Percentiles rank a stretch among this genome's conserved stretches.
Conservation (phyloP, 495 filamentous ascomycete genomes). For the Penicillium psychrofluorescens region DNA sequence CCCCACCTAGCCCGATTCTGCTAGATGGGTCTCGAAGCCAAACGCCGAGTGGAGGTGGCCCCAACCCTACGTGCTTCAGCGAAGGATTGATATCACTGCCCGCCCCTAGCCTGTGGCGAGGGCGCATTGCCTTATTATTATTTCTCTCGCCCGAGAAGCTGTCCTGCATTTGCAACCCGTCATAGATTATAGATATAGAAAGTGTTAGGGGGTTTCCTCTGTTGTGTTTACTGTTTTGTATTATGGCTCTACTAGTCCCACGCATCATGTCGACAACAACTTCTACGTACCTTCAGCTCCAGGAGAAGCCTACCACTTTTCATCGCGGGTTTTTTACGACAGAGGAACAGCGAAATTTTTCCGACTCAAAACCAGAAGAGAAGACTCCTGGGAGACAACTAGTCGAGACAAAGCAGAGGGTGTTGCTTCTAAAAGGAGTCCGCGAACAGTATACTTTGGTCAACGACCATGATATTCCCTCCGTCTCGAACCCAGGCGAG, state of each 20-base stretch:
- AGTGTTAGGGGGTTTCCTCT: background rate
- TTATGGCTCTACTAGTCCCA: conserved; percentile 11
- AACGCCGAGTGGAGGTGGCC: conserved; percentile 7
- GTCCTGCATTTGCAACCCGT: background rate
- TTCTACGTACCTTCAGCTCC: conserved; percentile 20
- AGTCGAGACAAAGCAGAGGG: conserved; percentile 18
- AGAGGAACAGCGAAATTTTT: background rate
- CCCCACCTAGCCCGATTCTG: background rate
- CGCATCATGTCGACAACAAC: conserved; percentile 16
- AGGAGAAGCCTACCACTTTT: conserved; percentile 9
- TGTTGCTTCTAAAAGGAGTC: conserved; percentile 26
- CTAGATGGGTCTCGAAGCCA: conserved; percentile 1
- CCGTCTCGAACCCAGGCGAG: conserved; percentile 36
- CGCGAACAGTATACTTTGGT: conserved; percentile 35
- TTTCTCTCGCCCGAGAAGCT: conserved; percentile 20
- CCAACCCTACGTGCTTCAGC: conserved; percentile 11
- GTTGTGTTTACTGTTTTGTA: background rate
- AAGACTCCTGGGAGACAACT: background rate
- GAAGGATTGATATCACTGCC: conserved; percentile 11
- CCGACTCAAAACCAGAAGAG: conserved; percentile 1
- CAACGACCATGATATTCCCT: conserved; percentile 43
- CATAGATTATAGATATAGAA: conserved; percentile 12
- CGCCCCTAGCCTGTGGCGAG: conserved; percentile 7
- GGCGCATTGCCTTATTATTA: conserved; percentile 5
- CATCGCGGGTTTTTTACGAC: conserved; percentile 8